A percentile compares a stretch with the other conserved stretches of the same genome.
Evolutionary conservation across 2,329 filamentous ascomycete genomes (phyloP).

Genomic region (Colletotrichum higginsianum): DNA sequence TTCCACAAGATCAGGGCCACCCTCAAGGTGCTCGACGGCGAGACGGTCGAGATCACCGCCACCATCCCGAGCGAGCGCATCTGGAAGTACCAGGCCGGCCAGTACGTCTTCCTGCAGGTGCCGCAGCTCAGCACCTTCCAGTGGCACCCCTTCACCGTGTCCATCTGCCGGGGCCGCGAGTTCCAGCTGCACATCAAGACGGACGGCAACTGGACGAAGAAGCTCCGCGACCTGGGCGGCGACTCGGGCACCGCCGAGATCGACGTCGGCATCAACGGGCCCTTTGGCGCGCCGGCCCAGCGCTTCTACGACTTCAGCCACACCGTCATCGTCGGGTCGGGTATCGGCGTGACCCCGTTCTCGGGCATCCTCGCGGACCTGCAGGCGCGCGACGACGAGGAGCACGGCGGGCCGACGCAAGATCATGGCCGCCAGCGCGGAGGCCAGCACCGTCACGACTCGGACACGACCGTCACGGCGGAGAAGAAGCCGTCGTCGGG

Average conservation of each 20-base stretch:
- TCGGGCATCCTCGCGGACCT: slow-evolving; percentile 70
- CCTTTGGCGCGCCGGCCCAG: slow-evolving; percentile 71
- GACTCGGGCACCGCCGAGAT: slow-evolving; percentile 54
- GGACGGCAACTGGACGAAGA: slow-evolving; percentile 69
- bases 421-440: slow-evolving; percentile 11
- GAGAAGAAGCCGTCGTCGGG: slow-evolving; percentile 3
- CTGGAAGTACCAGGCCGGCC: slow-evolving; percentile 70
- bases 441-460: slow-evolving; percentile 41
- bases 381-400: slow-evolving; percentile 61
- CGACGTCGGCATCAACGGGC: slow-evolving; percentile 69
- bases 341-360: slow-evolving; percentile 72
- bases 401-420: slow-evolving; percentile 48
- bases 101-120: slow-evolving; percentile 71
- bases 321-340: slow-evolving; percentile 68
- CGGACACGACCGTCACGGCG: slow-evolving; percentile 34
- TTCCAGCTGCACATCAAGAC: slow-evolving; percentile 72
- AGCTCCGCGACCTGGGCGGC: slow-evolving; percentile 59
- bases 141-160: slow-evolving; percentile 74
- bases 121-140: slow-evolving; percentile 67
- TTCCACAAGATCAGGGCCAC: slow-evolving; percentile 65
- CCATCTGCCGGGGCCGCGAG: slow-evolving; percentile 65
- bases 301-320: slow-evolving; percentile 72
- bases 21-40: slow-evolving; percentile 64
- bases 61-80: slow-evolving; percentile 63
- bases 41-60: slow-evolving; percentile 66